Evolutionary conservation across 805 yeast genomes (phyloP), one percentile per base, ranked within the genome.

Genomic region (Sugiyamaella smithiae): DNA sequence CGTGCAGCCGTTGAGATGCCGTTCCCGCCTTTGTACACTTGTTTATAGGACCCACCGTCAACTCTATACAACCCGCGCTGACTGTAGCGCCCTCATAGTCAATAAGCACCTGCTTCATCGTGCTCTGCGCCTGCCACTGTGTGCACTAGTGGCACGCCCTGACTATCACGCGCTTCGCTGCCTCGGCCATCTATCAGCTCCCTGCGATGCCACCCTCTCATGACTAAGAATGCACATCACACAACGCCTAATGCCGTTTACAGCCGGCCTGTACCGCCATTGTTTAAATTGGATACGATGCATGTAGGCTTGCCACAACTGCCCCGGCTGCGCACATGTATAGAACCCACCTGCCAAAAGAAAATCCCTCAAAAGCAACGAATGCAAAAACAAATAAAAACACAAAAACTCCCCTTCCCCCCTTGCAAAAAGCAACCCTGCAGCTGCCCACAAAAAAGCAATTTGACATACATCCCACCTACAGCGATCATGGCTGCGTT

Each of bases 321-420:
- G n/a, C n/a, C n/a, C 11, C 29, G 11, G 9, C 29, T 26, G 8
- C 7, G 20, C 38, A 35, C 38, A 29, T 35, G 38, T 35, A 35
- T 35, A 20, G 38, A 35, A 35, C 22, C 5, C 20, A 14, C 20
- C 22, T 7, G 22, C 22, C 38, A 35, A 35, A 14, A 14, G 22
- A 14, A 35, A 35, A 14, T 11, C 22, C 6, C 33, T 3, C 12
- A 35, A 32, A 35, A 35, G 38, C 38, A 35, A 35, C 38, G 20
- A 35, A 14, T 11, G 22, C 19, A 35, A 35, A 32, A 35, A 35
- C 38, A 35, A 35, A 35, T 35, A 16, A 35, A 35, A 35, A 35
- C 38, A 35, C 38, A 35, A 35, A 35, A 35, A 19, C 29, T 11
- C 11, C 29, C 29, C 29, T 11, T 8, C 7, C 9, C 38, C 19